phyloP scores from a whole-genome alignment of 129 eudicot species.

The Flaveria sonorensis region DNA sequence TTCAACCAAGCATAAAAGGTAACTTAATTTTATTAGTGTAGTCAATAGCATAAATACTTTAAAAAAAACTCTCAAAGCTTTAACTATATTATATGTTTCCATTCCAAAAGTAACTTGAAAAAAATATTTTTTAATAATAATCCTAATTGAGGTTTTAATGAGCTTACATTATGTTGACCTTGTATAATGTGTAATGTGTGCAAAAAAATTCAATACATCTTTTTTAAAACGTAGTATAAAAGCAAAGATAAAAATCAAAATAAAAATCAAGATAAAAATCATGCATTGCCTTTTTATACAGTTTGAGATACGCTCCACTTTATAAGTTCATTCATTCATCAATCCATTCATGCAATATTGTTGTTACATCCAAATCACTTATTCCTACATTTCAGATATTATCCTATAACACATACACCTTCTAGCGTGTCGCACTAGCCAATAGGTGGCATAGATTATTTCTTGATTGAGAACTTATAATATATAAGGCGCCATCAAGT shows the following conservation, averaged over 20 bases:
- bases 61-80: no score
- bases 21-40: neutral
- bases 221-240: neutral
- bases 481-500: neutral
- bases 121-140: neutral
- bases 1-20: neutral
- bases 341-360: neutral
- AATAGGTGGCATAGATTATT: no score
- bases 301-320: neutral
- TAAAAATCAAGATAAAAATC: neutral
- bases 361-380: neutral
- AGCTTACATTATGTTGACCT: neutral
- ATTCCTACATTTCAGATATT: neutral
- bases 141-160: neutral
- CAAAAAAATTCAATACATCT: neutral
- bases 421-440: no score
- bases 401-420: neutral
- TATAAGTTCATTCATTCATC: neutral
- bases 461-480: no score
- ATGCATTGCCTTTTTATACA: neutral
- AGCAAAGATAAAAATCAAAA: neutral
- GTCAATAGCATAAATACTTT: neutral
- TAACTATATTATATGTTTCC: neutral
- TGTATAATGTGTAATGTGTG: neutral
- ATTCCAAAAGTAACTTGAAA: neutral